phyloP scores from a whole-genome alignment of 345 rosid species.

The Ceriops zippeliana region DNA sequence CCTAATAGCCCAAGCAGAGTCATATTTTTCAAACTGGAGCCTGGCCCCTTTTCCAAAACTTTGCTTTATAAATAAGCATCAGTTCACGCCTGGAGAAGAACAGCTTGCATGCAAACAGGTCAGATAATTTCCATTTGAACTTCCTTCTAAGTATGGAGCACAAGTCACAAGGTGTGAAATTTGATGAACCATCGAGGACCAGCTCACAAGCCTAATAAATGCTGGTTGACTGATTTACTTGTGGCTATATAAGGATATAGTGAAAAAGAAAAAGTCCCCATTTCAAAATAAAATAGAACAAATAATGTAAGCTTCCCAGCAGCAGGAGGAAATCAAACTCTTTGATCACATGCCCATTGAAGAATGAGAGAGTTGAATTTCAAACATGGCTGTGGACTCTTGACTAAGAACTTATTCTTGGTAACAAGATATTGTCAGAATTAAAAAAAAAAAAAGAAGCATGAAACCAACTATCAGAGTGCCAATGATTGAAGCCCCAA shows the following conservation, averaged over 20 bases:
- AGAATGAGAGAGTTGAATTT: slow-evolving; percentile 1
- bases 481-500: background rate
- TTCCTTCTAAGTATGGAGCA: background rate
- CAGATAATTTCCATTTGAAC: background rate
- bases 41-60: background rate
- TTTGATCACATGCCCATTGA: background rate
- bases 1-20: background rate
- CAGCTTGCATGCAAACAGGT: background rate
- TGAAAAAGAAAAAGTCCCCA: background rate
- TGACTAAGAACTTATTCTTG: too few relatives aligned
- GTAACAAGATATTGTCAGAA: too few relatives aligned
- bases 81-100: background rate
- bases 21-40: background rate
- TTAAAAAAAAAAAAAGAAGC: too few relatives aligned
- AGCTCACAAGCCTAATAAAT: background rate
- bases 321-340: background rate
- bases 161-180: background rate
- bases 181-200: background rate
- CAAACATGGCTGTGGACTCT: background rate
- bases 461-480: too few relatives aligned
- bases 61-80: background rate
- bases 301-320: background rate
- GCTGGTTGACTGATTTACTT: background rate
- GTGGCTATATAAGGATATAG: background rate
- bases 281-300: background rate